A percentile compares a stretch with the other conserved stretches of the same genome.
phyloP scores from a whole-genome alignment of 192 early-diverging fungal genomes.

The Mortierella hygrophila region DNA sequence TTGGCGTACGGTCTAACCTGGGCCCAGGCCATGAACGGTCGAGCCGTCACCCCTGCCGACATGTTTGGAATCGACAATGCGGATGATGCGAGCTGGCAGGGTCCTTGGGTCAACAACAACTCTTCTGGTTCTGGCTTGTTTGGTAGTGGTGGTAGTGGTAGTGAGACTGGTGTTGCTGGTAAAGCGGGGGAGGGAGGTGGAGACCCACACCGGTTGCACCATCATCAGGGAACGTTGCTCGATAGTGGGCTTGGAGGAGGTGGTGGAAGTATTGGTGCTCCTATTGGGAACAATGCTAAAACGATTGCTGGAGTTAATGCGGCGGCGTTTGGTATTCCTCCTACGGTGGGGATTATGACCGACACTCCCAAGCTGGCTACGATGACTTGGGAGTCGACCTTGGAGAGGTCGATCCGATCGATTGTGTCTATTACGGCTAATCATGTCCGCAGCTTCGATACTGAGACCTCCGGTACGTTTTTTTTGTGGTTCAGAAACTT shows the following conservation, averaged over 20 bases:
- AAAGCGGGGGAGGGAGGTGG: background rate
- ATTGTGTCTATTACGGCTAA: slow-evolving; percentile 84
- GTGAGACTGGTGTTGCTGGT: background rate
- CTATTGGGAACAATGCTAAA: slow-evolving; percentile 3
- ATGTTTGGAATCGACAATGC: slow-evolving; percentile 32
- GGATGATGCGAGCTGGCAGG: slow-evolving; percentile 28
- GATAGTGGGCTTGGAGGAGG: background rate
- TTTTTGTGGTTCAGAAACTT: background rate
- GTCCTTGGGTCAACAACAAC: slow-evolving; percentile 1
- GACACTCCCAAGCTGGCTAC: slow-evolving; percentile 34
- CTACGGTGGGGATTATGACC: background rate
- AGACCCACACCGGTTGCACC: slow-evolving; percentile 9
- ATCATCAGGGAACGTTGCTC: slow-evolving; percentile 16
- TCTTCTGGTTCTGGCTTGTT: background rate
- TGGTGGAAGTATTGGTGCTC: slow-evolving; percentile 12
- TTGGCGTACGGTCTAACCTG: slow-evolving; percentile 44
- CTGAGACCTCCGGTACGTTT: slow-evolving; percentile 77
- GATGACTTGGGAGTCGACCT: slow-evolving; percentile 75
- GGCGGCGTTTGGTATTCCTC: background rate
- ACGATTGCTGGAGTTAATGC: background rate
- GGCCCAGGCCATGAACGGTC: slow-evolving; percentile 53
- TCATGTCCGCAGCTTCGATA: slow-evolving; percentile 84
- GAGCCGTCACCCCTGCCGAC: slow-evolving; percentile 30
- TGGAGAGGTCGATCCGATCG: slow-evolving; percentile 79
- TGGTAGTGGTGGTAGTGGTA: background rate